Conservation (phyloP, 495 filamentous ascomycete genomes). For the Aspergillus funiculosus region DNA sequence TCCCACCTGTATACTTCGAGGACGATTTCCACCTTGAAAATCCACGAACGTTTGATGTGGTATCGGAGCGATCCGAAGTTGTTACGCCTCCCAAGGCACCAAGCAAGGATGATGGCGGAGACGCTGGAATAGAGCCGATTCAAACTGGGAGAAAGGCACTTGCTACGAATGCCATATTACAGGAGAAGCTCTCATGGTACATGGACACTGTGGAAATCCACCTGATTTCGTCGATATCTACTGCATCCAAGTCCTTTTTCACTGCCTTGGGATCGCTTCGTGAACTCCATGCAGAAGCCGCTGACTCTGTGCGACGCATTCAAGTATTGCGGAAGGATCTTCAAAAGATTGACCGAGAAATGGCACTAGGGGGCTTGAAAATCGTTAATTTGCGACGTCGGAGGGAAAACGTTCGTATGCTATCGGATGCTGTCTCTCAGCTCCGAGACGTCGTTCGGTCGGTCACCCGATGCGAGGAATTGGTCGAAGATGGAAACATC, state of each 20-base stretch:
- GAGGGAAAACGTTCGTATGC: constrained; percentile 75
- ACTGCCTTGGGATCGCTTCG: constrained; percentile 85
- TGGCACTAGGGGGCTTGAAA: constrained; percentile 80
- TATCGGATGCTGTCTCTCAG: constrained; percentile 78
- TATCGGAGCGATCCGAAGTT: constrained; percentile 93
- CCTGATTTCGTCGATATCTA: constrained; percentile 91
- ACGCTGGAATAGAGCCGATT: constrained; percentile 62
- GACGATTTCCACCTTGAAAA: constrained; percentile 95
- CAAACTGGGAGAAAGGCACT: constrained; percentile 66
- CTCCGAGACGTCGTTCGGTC: constrained; percentile 71
- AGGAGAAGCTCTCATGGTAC: constrained; percentile 99
- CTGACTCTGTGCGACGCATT: constrained; percentile 84
- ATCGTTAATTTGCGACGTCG: constrained; percentile 75
- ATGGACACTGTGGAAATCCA: constrained; percentile 99
- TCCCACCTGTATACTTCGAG: constrained; percentile 90
- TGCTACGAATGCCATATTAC: constrained; percentile 95
- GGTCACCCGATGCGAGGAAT: constrained; percentile 67
- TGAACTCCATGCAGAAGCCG: constrained; percentile 87
- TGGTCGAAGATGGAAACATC: constrained; percentile 75
- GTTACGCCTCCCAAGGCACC: constrained; percentile 59
- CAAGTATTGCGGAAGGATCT: constrained; percentile 74
- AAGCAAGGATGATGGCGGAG: constrained; percentile 46
- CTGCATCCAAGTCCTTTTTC: constrained; percentile 93
- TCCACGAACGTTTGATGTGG: constrained; percentile 90
- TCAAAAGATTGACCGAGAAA: constrained; percentile 72